Conservation (phyloP, 2,329 filamentous ascomycete genomes). For the Gremmenia infestans region DNA sequence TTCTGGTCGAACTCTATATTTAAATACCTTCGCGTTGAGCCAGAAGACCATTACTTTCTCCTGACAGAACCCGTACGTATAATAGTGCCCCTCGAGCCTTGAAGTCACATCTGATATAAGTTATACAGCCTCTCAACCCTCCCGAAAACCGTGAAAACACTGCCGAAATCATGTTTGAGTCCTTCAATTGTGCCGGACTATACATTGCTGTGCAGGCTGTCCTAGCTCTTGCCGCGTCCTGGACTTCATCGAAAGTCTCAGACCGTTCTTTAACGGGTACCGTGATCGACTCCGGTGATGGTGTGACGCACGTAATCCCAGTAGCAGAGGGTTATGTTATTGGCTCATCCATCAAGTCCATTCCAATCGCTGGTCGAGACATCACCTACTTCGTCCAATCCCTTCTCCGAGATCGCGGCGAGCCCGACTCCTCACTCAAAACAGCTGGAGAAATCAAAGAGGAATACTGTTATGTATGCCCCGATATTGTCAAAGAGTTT, state of each 20-base stretch:
- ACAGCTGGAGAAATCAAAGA: conserved; percentile 98
- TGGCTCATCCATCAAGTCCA: conserved; percentile 97
- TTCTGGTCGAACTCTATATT: conserved; percentile 99
- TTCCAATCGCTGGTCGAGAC: conserved; percentile 94
- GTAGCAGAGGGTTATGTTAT: conserved; percentile 99
- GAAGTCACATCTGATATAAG: conserved; percentile 1
- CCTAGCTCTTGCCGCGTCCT: conserved; percentile 90
- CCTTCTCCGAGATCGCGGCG: conserved; percentile 88
- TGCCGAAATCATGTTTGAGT: conserved; percentile 99
- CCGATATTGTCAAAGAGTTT: conserved; percentile 99
- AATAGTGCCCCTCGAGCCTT: neutral
- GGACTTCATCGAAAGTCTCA: conserved; percentile 97
- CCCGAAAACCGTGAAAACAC: conserved; percentile 99
- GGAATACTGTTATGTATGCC: conserved; percentile 96
- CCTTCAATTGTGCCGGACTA: conserved; percentile 97
- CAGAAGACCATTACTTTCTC: conserved; percentile 97
- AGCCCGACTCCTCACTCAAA: conserved; percentile 94
- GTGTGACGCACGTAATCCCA: conserved; percentile 98
- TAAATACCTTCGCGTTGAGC: conserved; percentile 97
- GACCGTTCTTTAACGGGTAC: conserved; percentile 95
- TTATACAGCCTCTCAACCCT: conserved; percentile 78
- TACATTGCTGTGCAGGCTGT: conserved; percentile 99
- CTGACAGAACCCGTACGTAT: conserved; percentile 84
- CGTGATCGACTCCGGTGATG: conserved; percentile 97
- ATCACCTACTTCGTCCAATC: conserved; percentile 99